These are phyloP conservation scores for Thozetella sp. DNA, from an alignment of 495 filamentous ascomycete genomes.

Conservation along the genomic window DNA sequence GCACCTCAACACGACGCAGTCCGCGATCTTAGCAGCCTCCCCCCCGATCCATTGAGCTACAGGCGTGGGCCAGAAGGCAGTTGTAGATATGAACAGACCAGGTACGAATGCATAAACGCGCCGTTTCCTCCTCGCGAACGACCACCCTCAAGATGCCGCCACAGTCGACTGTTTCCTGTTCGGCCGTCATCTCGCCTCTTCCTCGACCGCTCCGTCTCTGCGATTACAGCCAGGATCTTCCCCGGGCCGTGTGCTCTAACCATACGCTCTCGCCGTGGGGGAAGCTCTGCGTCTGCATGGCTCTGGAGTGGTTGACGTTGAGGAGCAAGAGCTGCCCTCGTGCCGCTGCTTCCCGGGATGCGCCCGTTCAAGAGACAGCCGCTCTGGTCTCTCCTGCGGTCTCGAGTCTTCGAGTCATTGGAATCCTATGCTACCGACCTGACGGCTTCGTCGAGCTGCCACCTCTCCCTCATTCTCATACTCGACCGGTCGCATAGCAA, in stretches of 20 bases:
- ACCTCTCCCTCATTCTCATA: not conserved
- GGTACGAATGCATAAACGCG: constrained; percentile 40
- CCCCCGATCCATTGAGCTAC: not conserved
- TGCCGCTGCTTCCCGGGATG: not conserved
- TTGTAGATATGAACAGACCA: constrained; percentile 58
- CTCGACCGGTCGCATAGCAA: not conserved
- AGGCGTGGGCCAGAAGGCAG: constrained; percentile 1
- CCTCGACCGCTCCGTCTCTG: constrained; percentile 18
- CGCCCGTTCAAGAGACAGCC: no score
- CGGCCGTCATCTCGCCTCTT: constrained; percentile 18
- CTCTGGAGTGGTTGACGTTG: no score
- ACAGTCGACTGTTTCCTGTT: constrained; percentile 3
- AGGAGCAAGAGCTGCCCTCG: no score
- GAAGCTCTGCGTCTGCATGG: no score
- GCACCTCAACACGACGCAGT: not conserved
- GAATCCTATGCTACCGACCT: not conserved
- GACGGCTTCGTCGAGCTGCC: not conserved
- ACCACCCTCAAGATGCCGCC: constrained; percentile 27
- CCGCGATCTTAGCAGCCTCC: not conserved
- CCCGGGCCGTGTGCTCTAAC: no score
- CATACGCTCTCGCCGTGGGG: no score
- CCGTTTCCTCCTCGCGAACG: constrained; percentile 31
- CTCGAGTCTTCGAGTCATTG: no score
- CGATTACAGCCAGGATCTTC: no score
- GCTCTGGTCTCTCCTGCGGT: no score